A percentile compares a stretch with the other conserved stretches of the same genome.
phyloP scores from a whole-genome alignment of 345 rosid species.

The Lenwebbia sp. region DNA sequence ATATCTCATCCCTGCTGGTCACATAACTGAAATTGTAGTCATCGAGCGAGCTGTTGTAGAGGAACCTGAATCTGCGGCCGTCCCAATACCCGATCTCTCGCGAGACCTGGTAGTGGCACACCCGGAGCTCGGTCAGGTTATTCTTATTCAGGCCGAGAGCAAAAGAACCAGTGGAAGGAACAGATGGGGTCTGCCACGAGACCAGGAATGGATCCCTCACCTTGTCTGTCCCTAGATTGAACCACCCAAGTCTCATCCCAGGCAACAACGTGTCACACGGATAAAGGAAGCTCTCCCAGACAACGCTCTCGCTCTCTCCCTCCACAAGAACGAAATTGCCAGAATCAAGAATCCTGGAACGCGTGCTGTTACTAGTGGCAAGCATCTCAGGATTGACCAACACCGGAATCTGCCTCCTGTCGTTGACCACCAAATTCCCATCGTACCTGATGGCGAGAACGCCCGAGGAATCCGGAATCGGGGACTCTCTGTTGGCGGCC shows the following conservation, averaged over 20 bases:
- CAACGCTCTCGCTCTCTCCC: background rate
- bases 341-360: background rate
- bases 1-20: background rate
- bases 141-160: background rate
- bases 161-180: background rate
- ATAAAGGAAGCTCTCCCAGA: slow-evolving; percentile 1
- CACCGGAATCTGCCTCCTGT: background rate
- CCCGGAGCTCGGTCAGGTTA: background rate
- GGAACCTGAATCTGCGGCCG: background rate
- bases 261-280: background rate
- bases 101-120: background rate
- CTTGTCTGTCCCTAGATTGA: background rate
- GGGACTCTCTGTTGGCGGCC: background rate
- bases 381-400: background rate
- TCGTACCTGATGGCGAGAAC: background rate
- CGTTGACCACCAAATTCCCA: background rate
- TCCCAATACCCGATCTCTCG: slow-evolving; percentile 2
- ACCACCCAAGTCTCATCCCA: slow-evolving; percentile 1
- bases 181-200: background rate
- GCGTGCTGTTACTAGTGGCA: background rate
- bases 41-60: background rate
- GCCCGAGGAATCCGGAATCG: background rate
- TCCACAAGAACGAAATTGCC: background rate
- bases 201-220: background rate
- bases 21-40: slow-evolving; percentile 1